Conservation (phyloP, 306 rosid genomes). For the Hippophae tibetana region DNA sequence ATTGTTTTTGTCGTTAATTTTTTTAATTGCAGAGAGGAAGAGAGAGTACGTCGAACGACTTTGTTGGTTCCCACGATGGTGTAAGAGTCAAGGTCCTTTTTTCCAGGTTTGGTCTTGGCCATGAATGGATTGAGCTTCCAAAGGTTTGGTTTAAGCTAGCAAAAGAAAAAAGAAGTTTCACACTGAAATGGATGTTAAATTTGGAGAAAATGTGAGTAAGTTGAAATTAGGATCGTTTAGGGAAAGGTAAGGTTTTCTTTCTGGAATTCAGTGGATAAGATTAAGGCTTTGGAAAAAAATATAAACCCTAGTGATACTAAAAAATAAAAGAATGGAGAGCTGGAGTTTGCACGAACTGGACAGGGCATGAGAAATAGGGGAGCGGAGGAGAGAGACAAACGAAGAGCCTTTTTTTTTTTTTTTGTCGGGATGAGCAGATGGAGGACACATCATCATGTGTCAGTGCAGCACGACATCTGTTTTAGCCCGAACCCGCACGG, state of each 20-base stretch:
- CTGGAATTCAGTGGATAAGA: slow-evolving; percentile 7
- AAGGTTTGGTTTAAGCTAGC: slow-evolving; percentile 1
- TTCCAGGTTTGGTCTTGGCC: slow-evolving; percentile 58
- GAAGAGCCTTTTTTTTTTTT: background rate
- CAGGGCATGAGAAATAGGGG: background rate
- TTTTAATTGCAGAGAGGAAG: slow-evolving; percentile 11
- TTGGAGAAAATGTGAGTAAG: slow-evolving; percentile 6
- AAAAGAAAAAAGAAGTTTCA: background rate
- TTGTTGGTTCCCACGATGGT: slow-evolving; percentile 59
- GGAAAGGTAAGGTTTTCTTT: background rate
- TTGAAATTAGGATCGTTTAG: background rate
- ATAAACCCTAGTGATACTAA: slow-evolving; percentile 33
- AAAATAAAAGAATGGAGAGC: slow-evolving; percentile 7
- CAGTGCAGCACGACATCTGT: background rate
- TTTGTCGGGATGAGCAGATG: slow-evolving; percentile 29
- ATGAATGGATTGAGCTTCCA: slow-evolving; percentile 24
- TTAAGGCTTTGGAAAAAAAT: slow-evolving; percentile 1
- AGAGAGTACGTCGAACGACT: slow-evolving; percentile 36
- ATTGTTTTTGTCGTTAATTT: background rate
- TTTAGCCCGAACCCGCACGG: too few relatives aligned
- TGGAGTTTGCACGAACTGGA: slow-evolving; percentile 10
- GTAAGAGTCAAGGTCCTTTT: slow-evolving; percentile 59
- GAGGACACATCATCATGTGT: slow-evolving; percentile 27
- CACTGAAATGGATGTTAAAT: slow-evolving; percentile 1
- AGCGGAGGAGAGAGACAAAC: too few relatives aligned